A percentile compares a stretch with the other conserved stretches of the same genome.
Conservation (phyloP, 257 asterid genomes). For the Salvia splendens region DNA sequence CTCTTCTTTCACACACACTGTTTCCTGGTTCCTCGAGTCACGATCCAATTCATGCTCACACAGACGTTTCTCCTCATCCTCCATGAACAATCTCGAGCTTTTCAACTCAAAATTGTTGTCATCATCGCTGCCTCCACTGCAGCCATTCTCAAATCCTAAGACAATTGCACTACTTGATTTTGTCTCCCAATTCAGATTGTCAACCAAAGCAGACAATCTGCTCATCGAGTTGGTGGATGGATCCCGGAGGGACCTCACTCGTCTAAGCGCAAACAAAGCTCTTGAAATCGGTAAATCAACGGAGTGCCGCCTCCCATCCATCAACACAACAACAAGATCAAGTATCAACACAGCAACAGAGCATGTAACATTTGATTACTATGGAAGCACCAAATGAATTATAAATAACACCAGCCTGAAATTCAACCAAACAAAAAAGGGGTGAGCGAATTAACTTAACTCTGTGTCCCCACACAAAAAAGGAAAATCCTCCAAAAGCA, state of each 20-base stretch:
- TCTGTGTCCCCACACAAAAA: conserved; percentile 7
- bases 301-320: conserved; percentile 80
- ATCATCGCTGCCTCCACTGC: conserved; percentile 7
- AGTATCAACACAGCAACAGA: conserved; percentile 1
- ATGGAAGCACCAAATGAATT: conserved; percentile 25
- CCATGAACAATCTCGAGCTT: conserved; percentile 8
- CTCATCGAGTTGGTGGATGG: conserved; percentile 72
- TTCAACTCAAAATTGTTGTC: conserved; percentile 9
- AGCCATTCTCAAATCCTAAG: conserved; percentile 47
- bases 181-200: conserved; percentile 65
- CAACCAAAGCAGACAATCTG: conserved; percentile 55
- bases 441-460: conserved; percentile 20
- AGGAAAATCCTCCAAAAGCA: background rate
- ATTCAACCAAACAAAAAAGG: conserved; percentile 18
- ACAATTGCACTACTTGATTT: conserved; percentile 49
- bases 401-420: conserved; percentile 21
- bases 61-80: background rate
- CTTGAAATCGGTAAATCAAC: conserved; percentile 73
- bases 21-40: conserved; percentile 35
- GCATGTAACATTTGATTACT: background rate
- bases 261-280: conserved; percentile 63
- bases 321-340: conserved; percentile 25
- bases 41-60: background rate
- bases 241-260: conserved; percentile 82
- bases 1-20: conserved; percentile 30